Conservation (phyloP, 2,329 filamentous ascomycete genomes). For the Tolypocladium inflatum region DNA sequence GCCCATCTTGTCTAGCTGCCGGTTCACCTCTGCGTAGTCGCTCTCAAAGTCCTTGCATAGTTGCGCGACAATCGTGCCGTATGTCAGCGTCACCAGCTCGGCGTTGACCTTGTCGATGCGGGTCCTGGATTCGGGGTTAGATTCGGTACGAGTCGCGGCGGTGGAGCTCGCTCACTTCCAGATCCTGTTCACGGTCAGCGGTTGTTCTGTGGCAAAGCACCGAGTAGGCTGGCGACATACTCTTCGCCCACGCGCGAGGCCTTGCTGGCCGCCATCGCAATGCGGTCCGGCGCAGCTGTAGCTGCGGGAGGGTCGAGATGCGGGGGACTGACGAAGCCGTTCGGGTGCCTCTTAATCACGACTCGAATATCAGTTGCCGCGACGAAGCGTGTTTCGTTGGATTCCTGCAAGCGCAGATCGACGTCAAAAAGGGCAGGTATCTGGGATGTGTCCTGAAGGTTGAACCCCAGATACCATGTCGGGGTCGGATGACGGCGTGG, state of each 20-base stretch:
- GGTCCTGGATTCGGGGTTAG: constrained; percentile 49
- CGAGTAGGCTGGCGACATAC: constrained; percentile 29
- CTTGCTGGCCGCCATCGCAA: constrained; percentile 49
- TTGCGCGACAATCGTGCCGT: constrained; percentile 94
- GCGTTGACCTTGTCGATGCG: constrained; percentile 97
- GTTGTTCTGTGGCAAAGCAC: background rate
- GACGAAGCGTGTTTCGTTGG: background rate
- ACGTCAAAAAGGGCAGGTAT: background rate
- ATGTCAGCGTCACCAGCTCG: constrained; percentile 92
- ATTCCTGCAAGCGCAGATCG: background rate
- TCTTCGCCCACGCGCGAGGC: constrained; percentile 53
- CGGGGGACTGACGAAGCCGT: background rate
- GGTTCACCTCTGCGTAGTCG: constrained; percentile 93
- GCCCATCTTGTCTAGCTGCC: constrained; percentile 97
- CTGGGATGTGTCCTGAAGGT: background rate
- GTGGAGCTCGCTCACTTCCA: constrained; percentile 66
- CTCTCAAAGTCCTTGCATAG: constrained; percentile 93
- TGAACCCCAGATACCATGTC: background rate
- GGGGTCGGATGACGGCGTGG: background rate
- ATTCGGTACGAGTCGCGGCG: constrained; percentile 7
- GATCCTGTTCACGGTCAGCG: constrained; percentile 50
- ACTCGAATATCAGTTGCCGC: background rate
- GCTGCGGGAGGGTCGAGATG: background rate
- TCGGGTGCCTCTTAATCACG: background rate
- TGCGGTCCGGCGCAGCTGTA: background rate